phyloP scores from a whole-genome alignment of 2,329 filamentous ascomycete genomes.

The Aureobasidium sp. region DNA sequence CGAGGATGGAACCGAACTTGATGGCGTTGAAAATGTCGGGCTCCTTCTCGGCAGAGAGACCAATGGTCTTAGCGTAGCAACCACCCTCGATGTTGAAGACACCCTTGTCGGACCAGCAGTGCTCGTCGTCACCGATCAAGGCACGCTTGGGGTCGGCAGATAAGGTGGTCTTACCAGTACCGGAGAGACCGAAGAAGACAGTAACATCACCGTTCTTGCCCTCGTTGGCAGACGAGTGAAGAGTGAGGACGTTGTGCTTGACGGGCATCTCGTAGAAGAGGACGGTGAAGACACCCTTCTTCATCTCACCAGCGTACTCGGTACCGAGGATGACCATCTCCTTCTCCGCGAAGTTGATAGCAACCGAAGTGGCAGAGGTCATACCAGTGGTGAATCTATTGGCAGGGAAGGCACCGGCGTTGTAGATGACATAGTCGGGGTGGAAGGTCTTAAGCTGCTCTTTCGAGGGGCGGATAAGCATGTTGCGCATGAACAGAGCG shows the following conservation, averaged over 20 bases:
- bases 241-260: constrained; percentile 97
- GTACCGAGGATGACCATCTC: constrained; percentile 99
- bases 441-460: constrained; percentile 97
- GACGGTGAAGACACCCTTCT: constrained; percentile 95
- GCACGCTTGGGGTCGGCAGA: constrained; percentile 95
- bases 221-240: constrained; percentile 98
- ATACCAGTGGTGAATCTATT: constrained; percentile 97
- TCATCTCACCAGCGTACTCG: constrained; percentile 96
- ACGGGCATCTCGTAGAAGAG: constrained; percentile 99
- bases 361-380: constrained; percentile 95
- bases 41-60: constrained; percentile 96
- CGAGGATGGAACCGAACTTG: constrained; percentile 90
- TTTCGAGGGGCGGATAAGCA: constrained; percentile 88
- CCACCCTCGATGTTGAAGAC: constrained; percentile 99
- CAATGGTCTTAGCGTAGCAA: constrained; percentile 98
- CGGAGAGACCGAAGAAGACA: constrained; percentile 97
- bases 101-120: constrained; percentile 96
- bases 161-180: constrained; percentile 96
- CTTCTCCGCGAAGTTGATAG: constrained; percentile 98
- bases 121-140: constrained; percentile 96
- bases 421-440: constrained; percentile 99
- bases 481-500: constrained; percentile 99
- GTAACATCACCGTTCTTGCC: constrained; percentile 91
- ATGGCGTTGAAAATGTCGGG: constrained; percentile 96
- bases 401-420: constrained; percentile 94